Evolutionary conservation across 768 basidiomycete species (phyloP), one percentile per base, ranked within the genome.

Genomic region (Cytidiella melzeri): DNA sequence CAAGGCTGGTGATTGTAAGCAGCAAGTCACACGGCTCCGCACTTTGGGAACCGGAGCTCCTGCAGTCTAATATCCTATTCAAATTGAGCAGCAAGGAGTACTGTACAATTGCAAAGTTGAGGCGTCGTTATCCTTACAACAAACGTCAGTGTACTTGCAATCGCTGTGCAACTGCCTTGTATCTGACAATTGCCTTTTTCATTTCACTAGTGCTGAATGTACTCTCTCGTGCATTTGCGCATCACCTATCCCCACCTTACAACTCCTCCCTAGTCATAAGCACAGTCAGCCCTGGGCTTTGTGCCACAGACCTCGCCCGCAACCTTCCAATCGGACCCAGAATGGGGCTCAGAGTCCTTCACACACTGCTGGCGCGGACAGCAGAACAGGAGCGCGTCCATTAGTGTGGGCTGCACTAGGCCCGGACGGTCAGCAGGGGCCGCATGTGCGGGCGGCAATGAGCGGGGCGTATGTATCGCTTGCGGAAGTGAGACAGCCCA

Each of bases 1-100:
- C 26, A 11, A 37, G 53, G 2, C 28, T 76, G 1, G 73, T 73
- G 13, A 59, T 77, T 18, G 70, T 76, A 4, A 47, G 70, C 0
- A 78, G 76, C 47, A 75, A 67, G 20, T 48, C 66, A 0, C 76
- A 77, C 48, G 18, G 9, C 20, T 40, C 20, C 28, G 36, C 40
- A n/a, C 36, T 24, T 11, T 68, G 49, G 19, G 41, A 41, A 10
- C 43, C 18, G 15, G 49, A 51, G 10, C 9, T 26, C 5, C 27
- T 30, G 3, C 41, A 34, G 11, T 26, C 25, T 13, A 57, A 55
- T 46, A 63, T 71, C 41, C 59, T 68, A 1, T 50, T 51, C 15
- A 61, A 44, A 24, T 47, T 68, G 20, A 65, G 57, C 28, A 55
- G 64, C 23, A 46, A 61, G 47, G 45, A 41, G 23, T 61, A 65